Evolutionary conservation across 768 basidiomycete species (phyloP), one percentile per base, ranked within the genome.

Genomic region (Kwoniella sp.): DNA sequence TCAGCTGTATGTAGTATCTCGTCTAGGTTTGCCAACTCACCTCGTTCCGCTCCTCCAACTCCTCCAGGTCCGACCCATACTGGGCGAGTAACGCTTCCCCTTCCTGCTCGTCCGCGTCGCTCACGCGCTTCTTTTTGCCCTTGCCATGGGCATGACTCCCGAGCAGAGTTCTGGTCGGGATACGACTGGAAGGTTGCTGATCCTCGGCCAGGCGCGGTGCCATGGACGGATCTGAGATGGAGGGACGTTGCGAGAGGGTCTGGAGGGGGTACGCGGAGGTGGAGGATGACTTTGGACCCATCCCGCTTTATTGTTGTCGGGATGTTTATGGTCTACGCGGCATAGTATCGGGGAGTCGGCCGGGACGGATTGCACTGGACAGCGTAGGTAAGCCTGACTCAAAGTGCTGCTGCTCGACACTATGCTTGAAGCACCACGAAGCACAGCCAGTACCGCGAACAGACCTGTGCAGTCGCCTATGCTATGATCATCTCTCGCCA

Each of bases 91-190:
- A 39, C 6, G 60, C 60, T 22, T 50, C 61, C 6, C 57, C 60
- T 22, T 50, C 61, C 33, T 70, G 63, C n/a, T 55, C 56, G 33
- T 59, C 58, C 20, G 31, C 52, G 59, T 70, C 68, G 40, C 62
- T 67, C 28, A 70, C 29, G 19, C 68, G 22, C 52, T 67, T 62
- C 59, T 70, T 62, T 57, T 70, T 70, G 12, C 61, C 57, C 32
- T 59, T 46, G 9, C 55, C 55, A 20, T 49, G 22, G 23, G 27
- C 39, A 29, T 43, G 23, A 11, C 15, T 26, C 31, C 11, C 38
- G 15, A 26, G 23, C n/a, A 23, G 38, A 10, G 31, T 25, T 23
- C 49, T 37, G 1, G 23, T 46, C 29, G 40, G 17, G 14, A 19
- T n/a, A 36, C 34, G 23, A 9, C 34, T 25, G 12, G 19, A 7